Evolutionary conservation across 805 yeast species (phyloP).

Genomic region (Pichia nakasei): DNA sequence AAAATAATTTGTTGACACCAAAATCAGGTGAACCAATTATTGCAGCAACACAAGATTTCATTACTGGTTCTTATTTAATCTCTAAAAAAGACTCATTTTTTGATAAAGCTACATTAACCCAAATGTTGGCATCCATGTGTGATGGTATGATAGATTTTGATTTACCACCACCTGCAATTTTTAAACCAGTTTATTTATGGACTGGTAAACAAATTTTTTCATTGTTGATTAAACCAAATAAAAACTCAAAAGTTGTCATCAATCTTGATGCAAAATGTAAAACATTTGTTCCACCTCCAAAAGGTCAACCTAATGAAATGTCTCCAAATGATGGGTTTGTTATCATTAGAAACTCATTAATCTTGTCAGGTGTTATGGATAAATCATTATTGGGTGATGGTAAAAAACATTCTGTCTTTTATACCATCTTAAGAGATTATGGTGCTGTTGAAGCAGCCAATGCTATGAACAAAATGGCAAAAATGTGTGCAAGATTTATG

Average conservation of each 20-base stretch:
- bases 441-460: constrained; percentile 95
- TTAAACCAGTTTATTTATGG: constrained; percentile 88
- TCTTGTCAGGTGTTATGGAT: constrained; percentile 93
- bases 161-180: constrained; percentile 88
- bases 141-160: constrained; percentile 86
- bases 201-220: constrained; percentile 96
- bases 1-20: constrained; percentile 88
- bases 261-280: constrained; percentile 93
- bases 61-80: constrained; percentile 89
- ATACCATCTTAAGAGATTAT: constrained; percentile 88
- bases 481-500: constrained; percentile 87
- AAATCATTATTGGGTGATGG: constrained; percentile 96
- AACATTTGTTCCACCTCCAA: constrained; percentile 70
- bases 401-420: constrained; percentile 92
- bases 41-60: constrained; percentile 99
- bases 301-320: constrained; percentile 80
- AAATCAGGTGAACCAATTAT: constrained; percentile 98
- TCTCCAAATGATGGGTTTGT: constrained; percentile 96
- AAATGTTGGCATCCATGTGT: constrained; percentile 88
- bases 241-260: constrained; percentile 65
- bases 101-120: constrained; percentile 78
- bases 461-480: constrained; percentile 99
- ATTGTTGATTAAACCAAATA: constrained; percentile 76
- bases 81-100: constrained; percentile 90
- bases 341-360: constrained; percentile 79